Evolutionary conservation across 805 yeast genomes (phyloP).

Genomic region (Lipomyces yamanashiensis): DNA sequence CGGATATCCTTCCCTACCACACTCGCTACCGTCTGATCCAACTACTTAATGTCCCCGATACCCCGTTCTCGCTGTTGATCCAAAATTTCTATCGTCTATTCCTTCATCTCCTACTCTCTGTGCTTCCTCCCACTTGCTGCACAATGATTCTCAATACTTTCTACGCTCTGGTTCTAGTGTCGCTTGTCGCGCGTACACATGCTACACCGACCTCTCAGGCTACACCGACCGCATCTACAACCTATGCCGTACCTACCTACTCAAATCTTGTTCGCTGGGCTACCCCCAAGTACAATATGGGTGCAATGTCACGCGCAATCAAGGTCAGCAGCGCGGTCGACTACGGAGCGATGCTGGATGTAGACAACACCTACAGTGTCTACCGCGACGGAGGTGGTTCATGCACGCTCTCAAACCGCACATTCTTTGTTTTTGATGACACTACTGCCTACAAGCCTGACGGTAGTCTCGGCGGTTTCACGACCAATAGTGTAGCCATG

Average conservation of each 20-base stretch:
- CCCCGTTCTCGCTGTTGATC: too few relatives aligned
- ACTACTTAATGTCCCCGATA: too few relatives aligned
- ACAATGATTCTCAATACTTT: background rate
- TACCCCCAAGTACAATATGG: conserved; percentile 10
- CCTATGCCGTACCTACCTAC: conserved; percentile 13
- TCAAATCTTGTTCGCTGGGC: conserved; percentile 7
- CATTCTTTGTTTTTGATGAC: conserved; percentile 29
- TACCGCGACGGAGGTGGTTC: conserved; percentile 36
- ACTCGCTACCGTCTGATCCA: too few relatives aligned
- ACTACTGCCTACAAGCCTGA: conserved; percentile 16
- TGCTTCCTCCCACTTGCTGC: background rate
- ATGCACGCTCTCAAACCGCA: conserved; percentile 29
- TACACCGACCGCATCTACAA: conserved; percentile 13
- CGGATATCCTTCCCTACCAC: too few relatives aligned
- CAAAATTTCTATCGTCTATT: background rate
- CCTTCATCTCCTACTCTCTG: background rate
- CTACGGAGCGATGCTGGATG: conserved; percentile 23
- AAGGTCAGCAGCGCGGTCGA: conserved; percentile 4
- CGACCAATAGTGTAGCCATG: conserved; percentile 13
- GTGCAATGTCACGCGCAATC: conserved; percentile 12
- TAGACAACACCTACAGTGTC: conserved; percentile 16
- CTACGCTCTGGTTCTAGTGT: background rate
- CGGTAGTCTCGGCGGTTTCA: conserved; percentile 17
- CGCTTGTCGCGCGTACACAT: background rate
- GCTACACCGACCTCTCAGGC: background rate